Base-by-base conservation (phyloP, 139 green algal genomes). In the Ettlia oleoabundans region DNA sequence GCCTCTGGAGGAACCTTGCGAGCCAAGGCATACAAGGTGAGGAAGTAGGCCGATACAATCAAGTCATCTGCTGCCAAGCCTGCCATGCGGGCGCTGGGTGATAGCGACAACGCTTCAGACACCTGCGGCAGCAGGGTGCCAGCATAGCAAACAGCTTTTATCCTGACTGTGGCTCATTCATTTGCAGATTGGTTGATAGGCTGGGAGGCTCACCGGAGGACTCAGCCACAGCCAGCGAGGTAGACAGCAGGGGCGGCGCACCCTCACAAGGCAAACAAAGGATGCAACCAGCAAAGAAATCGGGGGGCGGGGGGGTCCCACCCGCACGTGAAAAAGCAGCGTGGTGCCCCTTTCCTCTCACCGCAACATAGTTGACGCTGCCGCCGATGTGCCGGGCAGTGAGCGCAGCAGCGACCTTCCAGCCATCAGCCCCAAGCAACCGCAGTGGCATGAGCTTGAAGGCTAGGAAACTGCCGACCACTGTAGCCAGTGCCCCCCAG, bases 51-150 rank as follows among this genome's bases (percentile, higher is more conserved):
- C 0, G 90, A 92, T 64, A 94, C 93, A 24, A 98, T 93, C 38
- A 98, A 88, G 88, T 98, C 96, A 85, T 98, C 96, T 4, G 96
- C 95, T n/a, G 95, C 95, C 30, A 98, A 89, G 38, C 92, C 96
- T 1, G 95, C 94, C 65, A 82, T 76, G 67, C 88, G 79, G 28
- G 89, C 86, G 19, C 80, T 90, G 18, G 92, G 84, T 2, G 76
- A 74, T 8, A 97, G 82, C 30, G 38, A 32, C 32, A 96, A 84
- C 4, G 89, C 70, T n/a, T 95, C 90, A 5, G 85, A 83, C 5
- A 96, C 55, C 55, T 65, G 55, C 15, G 21, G 18, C 47, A 58
- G 47, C 47, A 58, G 47, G 47, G 47, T 15, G 47, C 13, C 47
- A 15, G 47, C 47, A 58, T 58, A 10, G 15, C 47, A 58, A 15